Evolutionary conservation across 148 eudicot genomes (phyloP).

Genomic region (Pharnaceum exiguum): DNA sequence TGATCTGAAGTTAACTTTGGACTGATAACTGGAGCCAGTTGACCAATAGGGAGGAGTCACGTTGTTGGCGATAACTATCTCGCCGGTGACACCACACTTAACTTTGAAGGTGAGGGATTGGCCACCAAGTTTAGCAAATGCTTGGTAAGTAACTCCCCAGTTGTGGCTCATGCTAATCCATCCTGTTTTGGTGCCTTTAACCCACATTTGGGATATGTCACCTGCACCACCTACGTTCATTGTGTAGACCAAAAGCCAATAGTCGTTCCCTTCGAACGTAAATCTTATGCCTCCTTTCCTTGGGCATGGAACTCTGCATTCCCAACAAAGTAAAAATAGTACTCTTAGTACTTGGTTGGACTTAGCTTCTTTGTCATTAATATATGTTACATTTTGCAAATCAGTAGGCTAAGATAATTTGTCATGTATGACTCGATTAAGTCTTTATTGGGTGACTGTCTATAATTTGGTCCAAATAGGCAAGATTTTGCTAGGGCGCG

Average conservation of each 20-base stretch:
- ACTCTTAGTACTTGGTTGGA: too few species aligned
- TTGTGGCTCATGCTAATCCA: constrained; percentile 93
- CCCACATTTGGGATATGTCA: constrained; percentile 62
- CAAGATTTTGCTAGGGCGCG: too few species aligned
- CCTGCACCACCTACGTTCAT: constrained; percentile 86
- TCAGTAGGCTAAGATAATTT: too few species aligned
- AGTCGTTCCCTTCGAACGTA: constrained; percentile 54
- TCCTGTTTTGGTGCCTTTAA: constrained; percentile 56
- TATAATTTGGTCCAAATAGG: too few species aligned
- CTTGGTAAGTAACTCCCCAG: constrained; percentile 93
- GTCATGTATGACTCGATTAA: too few species aligned
- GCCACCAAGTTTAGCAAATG: constrained; percentile 59
- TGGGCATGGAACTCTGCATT: constrained; percentile 55
- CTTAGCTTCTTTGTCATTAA: too few species aligned
- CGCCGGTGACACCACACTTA: constrained; percentile 39
- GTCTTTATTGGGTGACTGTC: too few species aligned
- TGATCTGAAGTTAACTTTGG: constrained; percentile 50
- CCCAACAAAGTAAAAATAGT: neutral
- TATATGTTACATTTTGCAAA: too few species aligned
- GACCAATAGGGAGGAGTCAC: constrained; percentile 61
- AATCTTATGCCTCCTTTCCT: constrained; percentile 57
- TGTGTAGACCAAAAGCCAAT: constrained; percentile 68
- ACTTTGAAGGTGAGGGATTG: constrained; percentile 64
- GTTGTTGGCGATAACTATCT: constrained; percentile 42
- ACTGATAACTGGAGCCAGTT: constrained; percentile 42